Base-by-base conservation (phyloP, 2,329 filamentous ascomycete species). In the Arthrobotrys musiformis region DNA sequence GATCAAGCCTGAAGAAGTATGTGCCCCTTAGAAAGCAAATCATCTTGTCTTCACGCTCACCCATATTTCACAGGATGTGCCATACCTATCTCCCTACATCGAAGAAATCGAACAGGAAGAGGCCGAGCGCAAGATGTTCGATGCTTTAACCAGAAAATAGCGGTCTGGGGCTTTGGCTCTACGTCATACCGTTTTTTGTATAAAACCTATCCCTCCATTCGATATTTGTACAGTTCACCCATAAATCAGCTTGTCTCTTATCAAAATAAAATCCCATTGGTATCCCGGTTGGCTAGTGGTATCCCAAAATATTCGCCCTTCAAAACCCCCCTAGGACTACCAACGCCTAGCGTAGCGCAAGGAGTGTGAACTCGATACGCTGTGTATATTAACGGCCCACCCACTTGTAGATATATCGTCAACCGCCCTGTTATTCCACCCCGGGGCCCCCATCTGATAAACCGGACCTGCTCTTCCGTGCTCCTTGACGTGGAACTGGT, bases 41-140 rank as follows among this genome's bases (percentile, higher is more conserved):
- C 13, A 42, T 28, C 35, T 30, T 26, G 26, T 22, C 6, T 19
- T 17, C 15, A 54, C 50, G 77, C 81, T 72, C 79, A 63, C 66
- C 60, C 69, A 42, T 60, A 60, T 80, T 83, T 67, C 82, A 33
- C 22, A 93, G 90, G 91, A 92, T 81, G 82, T 85, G 75, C 86
- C 86, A 81, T 93, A 93, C 83, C 86, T 93, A 61, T 86, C 86
- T 81, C 88, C 88, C 40, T 88, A 92, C 83, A 91, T 93, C 84
- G 85, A 86, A 80, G 89, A 91, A 83, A 88, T 93, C 81, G 89
- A 92, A 85, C 85, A 86, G 68, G 90, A 92, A 85, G 84, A 85
- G 80, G 87, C 87, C 82, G 91, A 93, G 85, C 88, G 90, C 80
- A 86, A 87, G 80, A 90, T 92, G 82, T 85, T 92, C 81, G 91